Conservation (phyloP, 192 early-diverging fungal species). For the Umbelopsis ramanniana region DNA sequence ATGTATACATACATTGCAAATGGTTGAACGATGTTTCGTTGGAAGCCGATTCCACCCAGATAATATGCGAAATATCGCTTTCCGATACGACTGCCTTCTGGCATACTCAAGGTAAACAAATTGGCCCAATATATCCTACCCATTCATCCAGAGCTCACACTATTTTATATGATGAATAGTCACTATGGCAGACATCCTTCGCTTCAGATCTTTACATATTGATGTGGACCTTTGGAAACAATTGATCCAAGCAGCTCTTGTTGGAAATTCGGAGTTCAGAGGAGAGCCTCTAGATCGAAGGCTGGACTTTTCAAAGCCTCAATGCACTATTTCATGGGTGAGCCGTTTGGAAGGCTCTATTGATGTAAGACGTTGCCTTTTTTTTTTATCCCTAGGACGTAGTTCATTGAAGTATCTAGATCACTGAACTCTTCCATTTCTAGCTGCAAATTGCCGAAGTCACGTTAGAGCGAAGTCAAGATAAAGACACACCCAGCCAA, state of each 20-base stretch:
- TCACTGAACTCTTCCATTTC: neutral
- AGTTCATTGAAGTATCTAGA: neutral
- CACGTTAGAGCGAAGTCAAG: neutral
- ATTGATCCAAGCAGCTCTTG: neutral
- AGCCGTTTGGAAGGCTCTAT: conserved; percentile 17
- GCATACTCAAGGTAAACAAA: neutral
- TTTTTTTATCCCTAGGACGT: too few relatives aligned
- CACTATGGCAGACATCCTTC: neutral
- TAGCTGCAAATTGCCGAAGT: conserved; percentile 20
- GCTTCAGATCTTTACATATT: conserved; percentile 2
- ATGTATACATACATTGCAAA: conserved; percentile 9
- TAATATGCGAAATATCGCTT: conserved; percentile 7
- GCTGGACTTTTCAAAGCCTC: neutral
- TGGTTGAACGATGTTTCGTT: neutral
- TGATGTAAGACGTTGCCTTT: neutral
- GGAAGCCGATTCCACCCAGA: neutral
- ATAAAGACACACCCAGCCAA: neutral
- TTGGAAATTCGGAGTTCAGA: conserved; percentile 6
- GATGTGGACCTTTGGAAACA: conserved; percentile 11
- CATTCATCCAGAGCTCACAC: neutral
- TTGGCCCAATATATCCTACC: neutral
- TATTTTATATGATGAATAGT: neutral
- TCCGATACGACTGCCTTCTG: conserved; percentile 6
- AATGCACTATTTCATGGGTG: conserved; percentile 4
- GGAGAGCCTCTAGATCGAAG: conserved; percentile 1